A percentile compares a stretch with the other conserved stretches of the same genome.
These are phyloP conservation scores for Populus pruinosa DNA, from an alignment of 345 rosid species.

Conservation along the genomic window DNA sequence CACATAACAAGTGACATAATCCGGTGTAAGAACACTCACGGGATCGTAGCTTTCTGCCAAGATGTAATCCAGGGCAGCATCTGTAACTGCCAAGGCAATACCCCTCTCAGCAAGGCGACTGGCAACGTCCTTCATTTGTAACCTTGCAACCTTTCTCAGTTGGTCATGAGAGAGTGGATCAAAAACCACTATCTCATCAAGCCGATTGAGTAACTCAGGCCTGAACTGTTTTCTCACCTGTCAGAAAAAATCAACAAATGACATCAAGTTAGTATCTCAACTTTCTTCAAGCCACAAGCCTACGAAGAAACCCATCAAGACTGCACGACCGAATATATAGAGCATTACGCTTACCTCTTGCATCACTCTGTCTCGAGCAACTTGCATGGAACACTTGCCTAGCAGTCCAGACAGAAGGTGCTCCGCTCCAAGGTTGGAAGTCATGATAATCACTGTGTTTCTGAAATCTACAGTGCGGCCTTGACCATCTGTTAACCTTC, in stretches of 20 bases:
- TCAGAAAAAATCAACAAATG: background rate
- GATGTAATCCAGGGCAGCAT: slow-evolving; percentile 68
- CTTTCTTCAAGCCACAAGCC: no score
- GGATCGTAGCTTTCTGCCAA: slow-evolving; percentile 82
- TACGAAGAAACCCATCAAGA: no score
- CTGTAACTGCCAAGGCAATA: slow-evolving; percentile 75
- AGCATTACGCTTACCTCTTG: slow-evolving; percentile 46
- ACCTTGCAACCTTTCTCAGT: slow-evolving; percentile 66
- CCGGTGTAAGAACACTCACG: slow-evolving; percentile 37
- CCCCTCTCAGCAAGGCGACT: slow-evolving; percentile 81
- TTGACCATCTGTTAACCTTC: slow-evolving; percentile 85
- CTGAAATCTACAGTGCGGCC: slow-evolving; percentile 87
- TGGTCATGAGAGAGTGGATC: slow-evolving; percentile 94
- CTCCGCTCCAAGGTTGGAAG: slow-evolving; percentile 92
- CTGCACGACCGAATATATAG: background rate
- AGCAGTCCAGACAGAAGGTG: slow-evolving; percentile 66
- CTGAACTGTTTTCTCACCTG: slow-evolving; percentile 77
- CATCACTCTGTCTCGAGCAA: slow-evolving; percentile 75
- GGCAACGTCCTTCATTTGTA: slow-evolving; percentile 87
- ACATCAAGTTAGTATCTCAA: background rate
- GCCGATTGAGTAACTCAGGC: slow-evolving; percentile 83
- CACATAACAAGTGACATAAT: fast-evolving
- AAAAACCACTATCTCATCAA: slow-evolving; percentile 83
- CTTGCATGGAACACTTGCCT: slow-evolving; percentile 76
- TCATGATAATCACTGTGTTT: slow-evolving; percentile 83